A percentile compares a stretch with the other conserved stretches of the same genome.
Evolutionary conservation across 768 basidiomycete genomes (phyloP).

Genomic region (Termitomyces sp.): DNA sequence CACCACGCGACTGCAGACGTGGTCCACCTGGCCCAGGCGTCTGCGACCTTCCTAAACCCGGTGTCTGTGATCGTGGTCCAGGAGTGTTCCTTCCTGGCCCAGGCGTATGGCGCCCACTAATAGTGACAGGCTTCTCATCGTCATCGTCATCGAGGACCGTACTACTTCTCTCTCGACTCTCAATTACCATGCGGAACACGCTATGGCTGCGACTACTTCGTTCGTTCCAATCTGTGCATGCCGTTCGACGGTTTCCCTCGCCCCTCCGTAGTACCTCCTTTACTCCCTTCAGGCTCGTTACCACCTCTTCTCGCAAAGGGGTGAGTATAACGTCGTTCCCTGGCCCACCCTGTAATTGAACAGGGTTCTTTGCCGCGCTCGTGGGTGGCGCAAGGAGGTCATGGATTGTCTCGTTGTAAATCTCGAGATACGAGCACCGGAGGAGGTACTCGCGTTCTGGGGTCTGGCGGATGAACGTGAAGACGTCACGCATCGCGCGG

Average conservation of each 20-base stretch:
- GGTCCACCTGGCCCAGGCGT: constrained; percentile 42
- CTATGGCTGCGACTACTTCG: constrained; percentile 92
- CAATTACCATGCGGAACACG: constrained; percentile 89
- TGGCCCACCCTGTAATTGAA: constrained; percentile 68
- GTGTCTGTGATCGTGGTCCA: constrained; percentile 32
- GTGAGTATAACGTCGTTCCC: constrained; percentile 56
- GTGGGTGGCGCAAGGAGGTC: constrained; percentile 77
- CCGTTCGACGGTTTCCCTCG: constrained; percentile 83
- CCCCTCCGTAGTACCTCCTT: constrained; percentile 81
- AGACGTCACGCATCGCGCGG: constrained; percentile 88
- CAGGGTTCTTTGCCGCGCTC: constrained; percentile 48
- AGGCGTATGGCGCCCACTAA: constrained; percentile 25
- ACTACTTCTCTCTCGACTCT: constrained; percentile 66
- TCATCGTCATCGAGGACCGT: constrained; percentile 33
- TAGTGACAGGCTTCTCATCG: constrained; percentile 21
- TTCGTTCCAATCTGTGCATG: constrained; percentile 99
- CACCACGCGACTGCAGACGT: constrained; percentile 69
- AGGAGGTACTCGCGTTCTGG: constrained; percentile 87
- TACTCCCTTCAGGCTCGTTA: constrained; percentile 85
- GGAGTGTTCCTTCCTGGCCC: constrained; percentile 38
- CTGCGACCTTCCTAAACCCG: constrained; percentile 35
- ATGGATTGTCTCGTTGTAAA: constrained; percentile 90
- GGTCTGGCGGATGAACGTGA: constrained; percentile 73
- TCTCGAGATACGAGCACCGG: constrained; percentile 93
- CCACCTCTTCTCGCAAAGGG: constrained; percentile 86